phyloP scores from a whole-genome alignment of 257 asterid genomes.

The Nicotiana attenuata region DNA sequence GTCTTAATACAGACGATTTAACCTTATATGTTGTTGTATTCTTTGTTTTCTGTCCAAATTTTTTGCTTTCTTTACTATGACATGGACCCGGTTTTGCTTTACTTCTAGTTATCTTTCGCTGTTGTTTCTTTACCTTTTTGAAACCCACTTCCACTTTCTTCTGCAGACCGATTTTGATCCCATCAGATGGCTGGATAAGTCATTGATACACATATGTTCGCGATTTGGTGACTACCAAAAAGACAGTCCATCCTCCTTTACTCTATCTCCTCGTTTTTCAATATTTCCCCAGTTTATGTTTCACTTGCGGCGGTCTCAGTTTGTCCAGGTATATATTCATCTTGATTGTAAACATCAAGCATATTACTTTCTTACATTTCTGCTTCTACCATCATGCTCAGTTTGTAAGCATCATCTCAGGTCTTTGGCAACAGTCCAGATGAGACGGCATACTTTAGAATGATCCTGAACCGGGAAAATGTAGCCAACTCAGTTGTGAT shows the following conservation, averaged over 20 bases:
- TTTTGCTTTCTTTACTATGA: background rate
- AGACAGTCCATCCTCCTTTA: conserved; percentile 86
- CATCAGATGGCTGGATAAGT: conserved; percentile 94
- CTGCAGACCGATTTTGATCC: conserved; percentile 98
- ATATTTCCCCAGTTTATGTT: conserved; percentile 97
- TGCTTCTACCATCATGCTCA: conserved; percentile 3
- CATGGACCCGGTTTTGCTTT: background rate
- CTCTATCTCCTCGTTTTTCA: conserved; percentile 79
- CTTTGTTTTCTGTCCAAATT: background rate
- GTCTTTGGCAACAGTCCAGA: conserved; percentile 98
- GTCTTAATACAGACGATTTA: conserved; percentile 11
- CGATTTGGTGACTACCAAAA: conserved; percentile 96
- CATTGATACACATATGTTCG: conserved; percentile 88
- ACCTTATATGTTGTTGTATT: background rate
- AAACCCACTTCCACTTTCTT: conserved; percentile 7
- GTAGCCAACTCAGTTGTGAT: conserved; percentile 92
- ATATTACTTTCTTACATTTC: background rate
- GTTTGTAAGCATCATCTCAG: conserved; percentile 34
- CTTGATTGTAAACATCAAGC: conserved; percentile 4
- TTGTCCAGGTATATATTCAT: conserved; percentile 65
- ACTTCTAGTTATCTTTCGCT: background rate
- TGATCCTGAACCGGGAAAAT: conserved; percentile 87
- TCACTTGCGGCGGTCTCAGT: conserved; percentile 91
- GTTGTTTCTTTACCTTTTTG: background rate
- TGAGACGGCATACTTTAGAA: conserved; percentile 93